Evolutionary conservation across 441 rosid genomes (phyloP), one percentile per base, ranked within the genome.

Genomic region (Heliophila coronopifolia): DNA sequence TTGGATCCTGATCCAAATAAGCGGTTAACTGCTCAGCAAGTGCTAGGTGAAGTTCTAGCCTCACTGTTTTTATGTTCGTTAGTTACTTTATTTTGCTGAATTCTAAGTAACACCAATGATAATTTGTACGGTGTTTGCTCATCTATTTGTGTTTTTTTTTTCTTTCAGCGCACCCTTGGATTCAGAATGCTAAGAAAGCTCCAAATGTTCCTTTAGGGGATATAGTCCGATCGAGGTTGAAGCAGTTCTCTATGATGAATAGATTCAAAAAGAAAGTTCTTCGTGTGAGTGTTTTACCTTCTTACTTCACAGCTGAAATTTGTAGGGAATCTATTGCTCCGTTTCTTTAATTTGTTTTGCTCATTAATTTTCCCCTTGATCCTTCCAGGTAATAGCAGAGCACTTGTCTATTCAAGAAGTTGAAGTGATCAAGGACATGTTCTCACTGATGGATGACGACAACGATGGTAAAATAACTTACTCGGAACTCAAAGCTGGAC

Each of bases 161-260:
- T n/a, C n/a, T 54, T 48, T 10, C 47, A 91, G 98, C 84, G 49
- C 96, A 91, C 37, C 71, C 96, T 10, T 91, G 98, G 96, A 64
- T 87, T 63, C 98, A 84, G 52, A 84, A 91, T 69, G 79, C 91
- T 4, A 91, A 87, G 83, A 91, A 91, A 65, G 96, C 96, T 70
- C 75, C 98, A 16, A 91, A 84, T 77, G 98, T 87, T 46, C 98
- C 95, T 12, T 72, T 91, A 39, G 98, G 98, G 26, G 98, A 91
- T 63, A 83, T 87, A 9, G 98, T 91, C 50, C 81, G 98, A 71
- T 66, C 98, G 46, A 77, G 98, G 64, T 84, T 91, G 51, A 91
- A 74, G 76, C 98, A 91, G 52, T 91, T 91, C 66, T 87, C 98
- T 6, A 56, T 84, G 71, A 91, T 87, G 98, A 91, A 84, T 53